These are phyloP conservation scores for Marasmius sp. DNA, from an alignment of 1,284 basidiomycete species.

Conservation along the genomic window DNA sequence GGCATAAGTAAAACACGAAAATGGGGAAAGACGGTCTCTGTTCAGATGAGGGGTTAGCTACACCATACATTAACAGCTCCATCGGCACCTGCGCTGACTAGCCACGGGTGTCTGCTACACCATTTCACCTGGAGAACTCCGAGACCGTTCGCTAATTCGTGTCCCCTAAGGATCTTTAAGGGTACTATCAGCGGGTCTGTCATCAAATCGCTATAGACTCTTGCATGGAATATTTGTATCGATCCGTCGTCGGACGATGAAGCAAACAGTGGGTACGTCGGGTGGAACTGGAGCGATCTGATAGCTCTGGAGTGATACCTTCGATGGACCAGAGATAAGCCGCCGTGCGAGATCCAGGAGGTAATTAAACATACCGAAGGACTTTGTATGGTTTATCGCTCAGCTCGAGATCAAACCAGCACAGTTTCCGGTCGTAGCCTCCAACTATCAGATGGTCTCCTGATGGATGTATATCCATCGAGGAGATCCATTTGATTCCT, in stretches of 20 bases:
- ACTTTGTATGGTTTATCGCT: constrained; percentile 96
- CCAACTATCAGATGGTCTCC: constrained; percentile 97
- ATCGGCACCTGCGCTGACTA: constrained; percentile 92
- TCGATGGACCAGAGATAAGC: constrained; percentile 15
- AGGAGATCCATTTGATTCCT: constrained; percentile 96
- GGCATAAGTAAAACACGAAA: neutral
- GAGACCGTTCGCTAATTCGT: constrained; percentile 80
- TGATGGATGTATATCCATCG: constrained; percentile 92
- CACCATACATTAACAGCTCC: constrained; percentile 89
- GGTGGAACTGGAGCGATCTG: constrained; percentile 89
- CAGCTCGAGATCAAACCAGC: constrained; percentile 98
- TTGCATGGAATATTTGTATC: constrained; percentile 95
- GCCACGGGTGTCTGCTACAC: constrained; percentile 91
- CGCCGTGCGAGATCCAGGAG: constrained; percentile 1
- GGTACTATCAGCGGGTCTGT: constrained; percentile 97
- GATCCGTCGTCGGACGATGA: constrained; percentile 96
- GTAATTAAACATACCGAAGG: constrained; percentile 58
- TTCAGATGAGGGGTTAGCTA: constrained; percentile 41
- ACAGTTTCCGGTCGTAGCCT: constrained; percentile 95
- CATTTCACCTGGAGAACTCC: constrained; percentile 92
- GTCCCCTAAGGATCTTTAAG: constrained; percentile 92
- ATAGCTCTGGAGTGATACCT: constrained; percentile 95
- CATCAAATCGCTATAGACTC: constrained; percentile 92
- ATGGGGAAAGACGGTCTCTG: neutral
- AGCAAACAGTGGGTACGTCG: constrained; percentile 93